Evolutionary conservation across 2,329 filamentous ascomycete species (phyloP), one percentile per base, ranked within the genome.

Genomic region (Talaromyces sp.): DNA sequence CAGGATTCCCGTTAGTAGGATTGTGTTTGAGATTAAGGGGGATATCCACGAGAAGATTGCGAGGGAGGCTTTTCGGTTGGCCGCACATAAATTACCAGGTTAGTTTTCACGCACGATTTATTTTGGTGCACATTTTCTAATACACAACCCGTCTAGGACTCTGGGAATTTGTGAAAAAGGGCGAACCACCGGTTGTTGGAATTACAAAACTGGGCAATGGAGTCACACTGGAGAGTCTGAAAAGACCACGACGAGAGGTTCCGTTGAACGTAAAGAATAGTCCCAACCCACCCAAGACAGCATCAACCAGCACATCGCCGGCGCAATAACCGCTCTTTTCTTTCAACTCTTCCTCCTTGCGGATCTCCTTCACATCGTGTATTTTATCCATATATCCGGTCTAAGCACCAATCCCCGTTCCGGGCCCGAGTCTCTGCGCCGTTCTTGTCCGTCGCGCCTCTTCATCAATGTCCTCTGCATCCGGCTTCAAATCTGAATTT

Each of bases 21-120:
- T 99, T 51, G 80, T 97, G 19, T 95, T 99, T 65, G 94, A 99
- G 76, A 77, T 99, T 65, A 91, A 91, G 75, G 94, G 94, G 46
- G 84, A 91, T 66, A 71, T 97, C 63, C 94, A 99, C 82, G 94
- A 99, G 79, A 89, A 96, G 78, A 86, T 99, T 63, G 92, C 89
- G 21, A 85, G 87, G 65, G 94, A 99, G 79, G 94, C 94, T 33
- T 96, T 99, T 77, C 84, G 94, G 63, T 78, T 99, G 72, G 94
- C 94, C 15, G 94, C 90, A 41, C 91, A 95, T 76, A 99, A 99
- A 79, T 79, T 99, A 74, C 94, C 94, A 53, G 91, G 90, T 91
- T 77, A 73, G 84, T 77, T 58, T 13, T 43, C 28, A 9, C 21
- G 22, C 17, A 5, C 17, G 8, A 43, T 8, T 19, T 17, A 19